A percentile compares a stretch with the other conserved stretches of the same genome.
Conservation (phyloP, 176 grass and related monocot genomes). For the Aegilops tauschii region DNA sequence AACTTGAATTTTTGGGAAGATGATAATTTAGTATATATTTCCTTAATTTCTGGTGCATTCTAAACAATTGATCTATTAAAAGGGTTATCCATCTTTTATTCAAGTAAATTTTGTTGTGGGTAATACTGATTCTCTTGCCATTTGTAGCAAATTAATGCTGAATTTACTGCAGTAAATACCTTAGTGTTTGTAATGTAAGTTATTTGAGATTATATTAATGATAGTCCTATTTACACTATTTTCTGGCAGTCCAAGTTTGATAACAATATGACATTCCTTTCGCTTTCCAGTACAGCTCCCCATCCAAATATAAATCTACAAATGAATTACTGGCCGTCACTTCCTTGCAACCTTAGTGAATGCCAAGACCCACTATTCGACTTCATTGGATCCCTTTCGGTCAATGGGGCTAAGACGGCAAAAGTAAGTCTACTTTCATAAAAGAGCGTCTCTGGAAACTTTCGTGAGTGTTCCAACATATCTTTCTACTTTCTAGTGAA, state of each 20-base stretch:
- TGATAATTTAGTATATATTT: neutral
- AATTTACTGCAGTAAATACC: neutral
- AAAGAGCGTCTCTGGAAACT: neutral
- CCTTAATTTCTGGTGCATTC: conserved; percentile 5
- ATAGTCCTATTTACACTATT: conserved; percentile 13
- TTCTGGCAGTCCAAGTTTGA: conserved; percentile 1
- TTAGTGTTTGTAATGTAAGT: neutral
- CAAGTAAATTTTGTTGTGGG: neutral
- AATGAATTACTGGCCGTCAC: conserved; percentile 94
- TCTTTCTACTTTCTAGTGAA: neutral
- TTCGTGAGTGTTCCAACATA: neutral
- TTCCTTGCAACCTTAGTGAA: conserved; percentile 81
- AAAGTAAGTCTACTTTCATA: conserved; percentile 47
- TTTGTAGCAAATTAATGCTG: neutral
- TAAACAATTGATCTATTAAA: neutral
- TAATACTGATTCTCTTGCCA: neutral
- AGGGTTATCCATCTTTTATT: neutral
- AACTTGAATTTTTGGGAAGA: neutral
- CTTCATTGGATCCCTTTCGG: conserved; percentile 65
- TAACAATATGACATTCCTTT: conserved; percentile 37
- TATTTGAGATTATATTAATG: neutral
- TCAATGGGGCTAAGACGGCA: conserved; percentile 82
- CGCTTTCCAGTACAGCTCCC: conserved; percentile 68
- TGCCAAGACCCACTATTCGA: conserved; percentile 92
- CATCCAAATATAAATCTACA: conserved; percentile 82